Evolutionary conservation across 2,329 filamentous ascomycete species (phyloP), one percentile per base, ranked within the genome.

Genomic region (Clonostachys rosea): DNA sequence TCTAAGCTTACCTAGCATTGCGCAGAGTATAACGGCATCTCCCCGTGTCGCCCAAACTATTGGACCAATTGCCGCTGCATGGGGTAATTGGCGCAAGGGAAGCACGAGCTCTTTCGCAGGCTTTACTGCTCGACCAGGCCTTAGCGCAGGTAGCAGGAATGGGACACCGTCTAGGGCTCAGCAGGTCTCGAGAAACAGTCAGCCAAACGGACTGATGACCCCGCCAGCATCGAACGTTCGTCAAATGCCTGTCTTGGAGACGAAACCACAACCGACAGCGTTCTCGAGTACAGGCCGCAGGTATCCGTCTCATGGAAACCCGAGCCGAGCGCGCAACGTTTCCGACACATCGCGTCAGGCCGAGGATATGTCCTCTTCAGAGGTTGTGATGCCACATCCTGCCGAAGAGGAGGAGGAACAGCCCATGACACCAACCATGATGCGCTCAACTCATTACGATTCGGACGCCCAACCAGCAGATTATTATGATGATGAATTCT

Each of bases 1-100:
- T 30, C 76, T 85, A 50, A 81, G 75, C 46, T 74, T 94, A 55
- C 87, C 89, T 5, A 89, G 87, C 39, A 79, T 96, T 40, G 86
- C 89, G 2, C 86, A 86, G 42, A 81, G 89, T 34, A 84, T 91
- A 42, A 86, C 89, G 11, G 83, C 86, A 6, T 87, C 89, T 3
- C 92, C 91, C 5, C 84, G 90, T 34, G 86, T 95, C 14, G 89
- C 89, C 6, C 86, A 95, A 61, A 87, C 86, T 5, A 86, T 96
- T 20, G 89, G 81, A 2, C 82, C 81, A 20, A 64, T 85, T 36
- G 80, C 90, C n/a, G 90, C 91, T n/a, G 92, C 91, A n/a, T 95
- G 91, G 82, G 91, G 90, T 42, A 96, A 86, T 65, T 96, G 92
- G 92, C 85, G 91, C 45, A 92, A 87, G 62, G 81, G 78, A 14